Evolutionary conservation across 176 grass and related monocot genomes (phyloP).

Genomic region (Eleusine indica): DNA sequence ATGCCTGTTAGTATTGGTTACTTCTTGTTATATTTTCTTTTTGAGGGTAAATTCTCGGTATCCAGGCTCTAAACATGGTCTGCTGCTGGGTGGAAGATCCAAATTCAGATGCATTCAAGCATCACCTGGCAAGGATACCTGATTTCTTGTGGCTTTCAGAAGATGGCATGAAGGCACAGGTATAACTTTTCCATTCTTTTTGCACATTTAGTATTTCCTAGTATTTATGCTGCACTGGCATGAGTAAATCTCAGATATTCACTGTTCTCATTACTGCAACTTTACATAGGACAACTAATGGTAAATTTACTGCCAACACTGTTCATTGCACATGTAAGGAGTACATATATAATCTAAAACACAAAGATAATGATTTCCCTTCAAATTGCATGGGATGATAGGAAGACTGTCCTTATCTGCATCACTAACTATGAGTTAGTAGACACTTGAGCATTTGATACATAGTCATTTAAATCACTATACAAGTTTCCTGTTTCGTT

Average conservation of each 20-base stretch:
- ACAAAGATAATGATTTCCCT: not conserved
- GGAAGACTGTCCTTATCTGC: not conserved
- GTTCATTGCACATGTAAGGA: not conserved
- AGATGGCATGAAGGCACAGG: constrained; percentile 92
- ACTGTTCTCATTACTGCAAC: not conserved
- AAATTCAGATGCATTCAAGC: constrained; percentile 72
- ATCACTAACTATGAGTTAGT: not conserved
- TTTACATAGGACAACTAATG: not conserved
- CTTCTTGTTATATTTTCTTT: not conserved
- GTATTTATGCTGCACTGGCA: not conserved
- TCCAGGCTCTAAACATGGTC: constrained; percentile 74
- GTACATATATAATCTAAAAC: not conserved
- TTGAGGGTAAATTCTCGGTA: not conserved
- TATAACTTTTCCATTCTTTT: not conserved
- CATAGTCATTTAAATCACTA: not conserved
- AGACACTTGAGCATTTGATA: not conserved
- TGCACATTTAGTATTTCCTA: not conserved
- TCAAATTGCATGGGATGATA: not conserved
- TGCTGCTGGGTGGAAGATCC: constrained; percentile 78
- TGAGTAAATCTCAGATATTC: not conserved
- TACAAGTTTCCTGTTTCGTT: not conserved
- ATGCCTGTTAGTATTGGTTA: not conserved
- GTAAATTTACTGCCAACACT: not conserved
- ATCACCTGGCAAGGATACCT: constrained; percentile 67
- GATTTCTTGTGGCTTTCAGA: constrained; percentile 84